Evolutionary conservation across 1,284 basidiomycete species (phyloP).

Genomic region (Anthracocystis panici-leucophaei): DNA sequence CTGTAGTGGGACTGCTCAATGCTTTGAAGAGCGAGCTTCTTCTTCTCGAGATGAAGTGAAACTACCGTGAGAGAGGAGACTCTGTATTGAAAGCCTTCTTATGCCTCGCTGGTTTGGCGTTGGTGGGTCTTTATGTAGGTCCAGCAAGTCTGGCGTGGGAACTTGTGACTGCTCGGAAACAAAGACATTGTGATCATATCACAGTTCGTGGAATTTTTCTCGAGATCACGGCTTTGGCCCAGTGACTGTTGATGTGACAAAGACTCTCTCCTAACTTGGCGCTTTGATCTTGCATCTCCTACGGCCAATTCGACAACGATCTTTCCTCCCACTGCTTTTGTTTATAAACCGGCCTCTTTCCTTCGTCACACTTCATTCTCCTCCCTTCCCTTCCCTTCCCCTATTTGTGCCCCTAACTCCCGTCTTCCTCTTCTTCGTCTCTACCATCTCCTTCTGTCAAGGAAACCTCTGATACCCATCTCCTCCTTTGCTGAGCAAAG

Average conservation of each 20-base stretch:
- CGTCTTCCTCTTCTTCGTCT: background rate
- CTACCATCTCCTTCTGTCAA: background rate
- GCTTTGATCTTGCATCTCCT: too few relatives aligned
- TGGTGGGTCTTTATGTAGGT: slow-evolving; percentile 7
- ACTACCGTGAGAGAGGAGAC: background rate
- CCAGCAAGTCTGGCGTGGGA: background rate
- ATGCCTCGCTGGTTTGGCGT: background rate
- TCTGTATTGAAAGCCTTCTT: background rate
- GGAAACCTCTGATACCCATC: too few relatives aligned
- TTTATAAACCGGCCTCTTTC: background rate
- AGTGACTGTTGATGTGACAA: too few relatives aligned
- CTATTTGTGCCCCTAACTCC: background rate
- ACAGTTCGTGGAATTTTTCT: too few relatives aligned
- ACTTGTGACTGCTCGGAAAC: background rate
- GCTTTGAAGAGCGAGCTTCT: background rate
- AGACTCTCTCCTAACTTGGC: too few relatives aligned
- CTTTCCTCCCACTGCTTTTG: background rate
- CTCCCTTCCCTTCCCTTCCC: background rate
- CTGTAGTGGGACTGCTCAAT: background rate
- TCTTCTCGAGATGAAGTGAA: background rate
- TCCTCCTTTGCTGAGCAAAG: background rate
- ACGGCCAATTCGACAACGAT: background rate
- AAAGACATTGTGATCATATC: background rate
- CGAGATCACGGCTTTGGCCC: too few relatives aligned
- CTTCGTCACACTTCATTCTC: background rate